Evolutionary conservation across 179 eudicot genomes (phyloP).

Genomic region (Heliamphora pulchella): DNA sequence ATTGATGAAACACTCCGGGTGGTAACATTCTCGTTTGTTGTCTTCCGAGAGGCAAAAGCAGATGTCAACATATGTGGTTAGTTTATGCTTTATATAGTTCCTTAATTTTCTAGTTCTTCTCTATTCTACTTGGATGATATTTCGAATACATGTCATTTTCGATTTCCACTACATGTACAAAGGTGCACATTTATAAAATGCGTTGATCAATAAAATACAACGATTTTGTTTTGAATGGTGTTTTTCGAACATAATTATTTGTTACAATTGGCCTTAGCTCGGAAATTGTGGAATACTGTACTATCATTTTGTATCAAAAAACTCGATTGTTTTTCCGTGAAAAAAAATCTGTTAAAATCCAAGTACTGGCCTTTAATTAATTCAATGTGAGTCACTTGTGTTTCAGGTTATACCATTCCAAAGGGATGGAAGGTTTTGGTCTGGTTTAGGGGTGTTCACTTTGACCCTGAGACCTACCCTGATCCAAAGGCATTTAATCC

Average conservation of each 20-base stretch:
- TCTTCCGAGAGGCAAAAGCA: constrained; percentile 64
- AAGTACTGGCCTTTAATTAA: not conserved
- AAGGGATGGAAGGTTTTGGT: constrained; percentile 76
- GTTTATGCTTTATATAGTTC: constrained; percentile 5
- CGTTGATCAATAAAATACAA: not conserved
- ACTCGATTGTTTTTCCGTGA: too few species aligned
- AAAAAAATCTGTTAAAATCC: too few species aligned
- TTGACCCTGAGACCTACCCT: constrained; percentile 50
- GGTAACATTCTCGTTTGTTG: constrained; percentile 53
- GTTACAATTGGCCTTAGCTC: not conserved
- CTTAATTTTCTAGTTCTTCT: not conserved
- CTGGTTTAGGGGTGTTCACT: constrained; percentile 70
- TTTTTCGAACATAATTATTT: not conserved
- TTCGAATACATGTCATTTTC: not conserved
- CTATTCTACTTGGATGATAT: not conserved
- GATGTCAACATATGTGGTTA: constrained; percentile 57
- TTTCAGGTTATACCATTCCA: constrained; percentile 66
- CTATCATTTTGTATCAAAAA: too few species aligned
- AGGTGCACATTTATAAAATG: not conserved
- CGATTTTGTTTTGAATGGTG: not conserved
- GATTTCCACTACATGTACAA: too few species aligned
- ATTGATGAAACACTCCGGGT: constrained; percentile 80
- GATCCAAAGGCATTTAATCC: constrained; percentile 62
- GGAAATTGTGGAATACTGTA: too few species aligned
- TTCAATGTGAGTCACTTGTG: not conserved